Evolutionary conservation across 2,329 filamentous ascomycete species (phyloP).

Genomic region (Scedosporium apiospermum): DNA sequence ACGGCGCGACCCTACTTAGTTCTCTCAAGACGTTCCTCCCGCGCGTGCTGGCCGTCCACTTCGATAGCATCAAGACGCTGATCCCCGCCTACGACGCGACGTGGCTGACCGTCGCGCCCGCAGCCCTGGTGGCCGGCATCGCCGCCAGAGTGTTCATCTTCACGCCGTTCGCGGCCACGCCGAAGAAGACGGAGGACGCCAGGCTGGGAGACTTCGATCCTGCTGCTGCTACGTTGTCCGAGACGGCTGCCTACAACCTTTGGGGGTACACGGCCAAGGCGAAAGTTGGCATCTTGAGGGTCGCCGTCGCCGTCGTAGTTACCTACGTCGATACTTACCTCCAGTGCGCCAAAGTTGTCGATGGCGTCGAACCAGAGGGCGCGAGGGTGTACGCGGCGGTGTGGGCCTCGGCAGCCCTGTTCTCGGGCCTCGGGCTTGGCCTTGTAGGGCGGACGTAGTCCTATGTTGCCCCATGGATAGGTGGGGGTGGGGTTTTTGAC

Average conservation of each 20-base stretch:
- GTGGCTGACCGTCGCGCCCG: constrained; percentile 51
- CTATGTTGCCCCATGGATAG: too few relatives aligned
- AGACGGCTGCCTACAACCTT: constrained; percentile 65
- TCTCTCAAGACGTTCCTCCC: constrained; percentile 65
- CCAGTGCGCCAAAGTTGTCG: constrained; percentile 55
- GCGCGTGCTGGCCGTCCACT: constrained; percentile 62
- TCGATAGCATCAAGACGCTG: constrained; percentile 61
- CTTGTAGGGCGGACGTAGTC: constrained; percentile 27
- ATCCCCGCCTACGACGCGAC: constrained; percentile 56
- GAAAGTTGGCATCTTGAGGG: constrained; percentile 56
- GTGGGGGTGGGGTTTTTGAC: neutral
- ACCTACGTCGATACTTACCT: constrained; percentile 53
- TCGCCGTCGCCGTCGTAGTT: constrained; percentile 46
- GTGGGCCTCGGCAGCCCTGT: constrained; percentile 58
- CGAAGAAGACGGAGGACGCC: constrained; percentile 37
- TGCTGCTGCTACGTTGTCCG: constrained; percentile 50
- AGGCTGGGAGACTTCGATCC: constrained; percentile 50
- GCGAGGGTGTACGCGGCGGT: constrained; percentile 63
- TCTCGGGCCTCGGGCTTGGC: constrained; percentile 48
- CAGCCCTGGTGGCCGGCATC: constrained; percentile 50
- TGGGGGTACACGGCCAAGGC: constrained; percentile 58
- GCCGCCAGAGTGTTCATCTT: constrained; percentile 73
- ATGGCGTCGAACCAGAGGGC: constrained; percentile 60
- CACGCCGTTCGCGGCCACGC: constrained; percentile 50
- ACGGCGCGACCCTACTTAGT: constrained; percentile 61